These are phyloP conservation scores for Cymbopogon flexuosus DNA, from an alignment of 202 grass and related monocot species.

Conservation along the genomic window DNA sequence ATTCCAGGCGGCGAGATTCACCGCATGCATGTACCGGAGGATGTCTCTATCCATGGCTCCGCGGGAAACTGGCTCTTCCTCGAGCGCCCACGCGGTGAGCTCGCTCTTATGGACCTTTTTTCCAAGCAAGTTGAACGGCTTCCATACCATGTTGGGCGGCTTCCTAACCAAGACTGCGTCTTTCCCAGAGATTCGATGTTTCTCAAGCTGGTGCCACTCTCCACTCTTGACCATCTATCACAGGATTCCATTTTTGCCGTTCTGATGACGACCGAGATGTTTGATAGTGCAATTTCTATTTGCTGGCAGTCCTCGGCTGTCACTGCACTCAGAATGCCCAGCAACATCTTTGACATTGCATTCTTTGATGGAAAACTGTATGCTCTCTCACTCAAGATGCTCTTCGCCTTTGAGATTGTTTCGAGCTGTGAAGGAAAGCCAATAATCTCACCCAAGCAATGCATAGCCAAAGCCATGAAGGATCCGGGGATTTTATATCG, in stretches of 20 bases:
- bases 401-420: not conserved
- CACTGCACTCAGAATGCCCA: not conserved
- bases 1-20: not conserved
- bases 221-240: not conserved
- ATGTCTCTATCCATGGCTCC: not conserved
- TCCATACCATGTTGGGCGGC: too few species aligned
- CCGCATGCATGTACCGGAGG: not conserved
- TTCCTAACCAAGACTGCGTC: not conserved
- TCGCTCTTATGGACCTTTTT: not conserved
- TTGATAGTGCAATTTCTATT: not conserved
- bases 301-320: not conserved
- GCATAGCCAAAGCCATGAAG: not conserved
- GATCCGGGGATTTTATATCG: not conserved
- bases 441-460: not conserved
- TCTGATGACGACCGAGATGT: accelerated
- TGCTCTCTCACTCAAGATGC: not conserved
- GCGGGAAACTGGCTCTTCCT: not conserved
- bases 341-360: not conserved
- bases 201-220: not conserved
- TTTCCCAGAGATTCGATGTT: not conserved
- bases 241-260: not conserved
- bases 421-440: not conserved
- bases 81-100: not conserved
- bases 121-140: not conserved
- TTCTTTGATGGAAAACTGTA: not conserved